Evolutionary conservation across 805 yeast species (phyloP).

Genomic region (Candida chauliodis): DNA sequence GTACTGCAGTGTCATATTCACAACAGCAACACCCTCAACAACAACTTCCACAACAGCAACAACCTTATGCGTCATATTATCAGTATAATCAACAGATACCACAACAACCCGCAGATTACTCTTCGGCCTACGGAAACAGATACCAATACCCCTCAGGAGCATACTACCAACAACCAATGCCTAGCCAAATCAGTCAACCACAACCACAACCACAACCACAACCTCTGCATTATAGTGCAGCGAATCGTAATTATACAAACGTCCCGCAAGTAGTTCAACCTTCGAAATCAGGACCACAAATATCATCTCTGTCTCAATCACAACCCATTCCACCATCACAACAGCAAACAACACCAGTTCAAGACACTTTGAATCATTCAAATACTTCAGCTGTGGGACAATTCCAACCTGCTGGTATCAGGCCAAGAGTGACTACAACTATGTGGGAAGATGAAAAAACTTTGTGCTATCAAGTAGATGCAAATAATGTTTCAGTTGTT

Average conservation of each 20-base stretch:
- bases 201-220: no score
- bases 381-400: slow-evolving; percentile 36
- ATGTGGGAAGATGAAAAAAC: slow-evolving; percentile 90
- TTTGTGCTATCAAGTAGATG: slow-evolving; percentile 80
- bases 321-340: slow-evolving; percentile 8
- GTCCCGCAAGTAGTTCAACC: slow-evolving; percentile 9
- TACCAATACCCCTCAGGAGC: slow-evolving; percentile 13
- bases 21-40: slow-evolving; percentile 8
- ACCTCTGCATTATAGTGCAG: slow-evolving; percentile 19
- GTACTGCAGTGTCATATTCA: slow-evolving; percentile 10
- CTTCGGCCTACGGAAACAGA: slow-evolving; percentile 18
- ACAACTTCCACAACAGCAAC: slow-evolving; percentile 13
- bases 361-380: slow-evolving; percentile 16
- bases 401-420: slow-evolving; percentile 43
- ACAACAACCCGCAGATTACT: slow-evolving; percentile 9
- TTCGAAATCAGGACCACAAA: slow-evolving; percentile 8
- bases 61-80: slow-evolving; percentile 17
- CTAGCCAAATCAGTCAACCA: slow-evolving; percentile 24
- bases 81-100: slow-evolving; percentile 15
- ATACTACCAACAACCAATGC: slow-evolving; percentile 15
- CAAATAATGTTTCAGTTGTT: slow-evolving; percentile 74
- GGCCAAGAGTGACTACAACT: slow-evolving; percentile 77
- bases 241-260: slow-evolving; percentile 9
- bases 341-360: slow-evolving; percentile 13
- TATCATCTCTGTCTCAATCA: slow-evolving; percentile 2